Evolutionary conservation across 2,329 filamentous ascomycete genomes (phyloP), one percentile per base, ranked within the genome.

Genomic region (Fusarium redolens): DNA sequence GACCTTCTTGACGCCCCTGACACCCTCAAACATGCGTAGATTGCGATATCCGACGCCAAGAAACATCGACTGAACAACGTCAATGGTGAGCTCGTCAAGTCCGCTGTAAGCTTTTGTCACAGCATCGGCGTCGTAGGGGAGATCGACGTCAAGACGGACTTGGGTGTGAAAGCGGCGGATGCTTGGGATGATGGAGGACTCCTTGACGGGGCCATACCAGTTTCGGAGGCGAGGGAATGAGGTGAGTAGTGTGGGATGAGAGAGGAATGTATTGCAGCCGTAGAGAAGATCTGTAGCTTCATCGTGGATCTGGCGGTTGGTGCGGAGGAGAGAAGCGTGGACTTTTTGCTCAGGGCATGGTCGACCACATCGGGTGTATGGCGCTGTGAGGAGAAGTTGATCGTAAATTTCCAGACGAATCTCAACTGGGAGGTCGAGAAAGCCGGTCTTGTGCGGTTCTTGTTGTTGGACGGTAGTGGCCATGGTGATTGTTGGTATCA

Each of bases 371-470:
- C 74, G 69, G 65, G 74, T 74, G 71, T 75, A 77, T 45, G 80
- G 81, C 9, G 78, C 72, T 48, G 83, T 77, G 69, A 77, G 66
- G 62, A 86, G 83, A 56, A 86, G 84, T 69, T 82, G 76, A 28
- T 76, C 65, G 79, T 86, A 86, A 69, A 86, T 84, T 61, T 86
- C 81, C 63, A 85, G 81, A 43, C 85, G 85, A 73, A 87, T 79
- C 74, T 87, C 85, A 52, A 82, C 72, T 38, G 85, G 84, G 30
- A 87, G 80, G 58, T 79, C 78, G 43, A 86, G 80, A 69, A 86
- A 77, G 54, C 73, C 68, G 22, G 74, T 78, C 48, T 67, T 74
- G 18, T 61, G 73, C 38, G 60, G 65, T 38, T 62, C 60, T 55
- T 70, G 70, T 57, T 67, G 70, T 58, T 71, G 70, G 41, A 69